Conservation (phyloP, 345 rosid species). For the Microcos paniculata region DNA sequence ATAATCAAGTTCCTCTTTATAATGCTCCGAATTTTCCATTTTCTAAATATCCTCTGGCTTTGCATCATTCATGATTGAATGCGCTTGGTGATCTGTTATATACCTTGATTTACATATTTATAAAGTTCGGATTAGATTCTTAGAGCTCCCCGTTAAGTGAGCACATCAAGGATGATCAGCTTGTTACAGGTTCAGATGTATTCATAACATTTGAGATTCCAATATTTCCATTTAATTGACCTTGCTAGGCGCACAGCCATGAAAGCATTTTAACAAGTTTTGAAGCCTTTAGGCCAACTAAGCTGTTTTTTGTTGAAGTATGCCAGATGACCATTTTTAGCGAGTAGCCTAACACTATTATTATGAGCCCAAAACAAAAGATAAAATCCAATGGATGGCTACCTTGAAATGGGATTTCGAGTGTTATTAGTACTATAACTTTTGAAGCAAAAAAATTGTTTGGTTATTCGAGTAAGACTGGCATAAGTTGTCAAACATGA, state of each 20-base stretch:
- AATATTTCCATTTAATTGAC: not conserved
- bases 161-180: not conserved
- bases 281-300: not conserved
- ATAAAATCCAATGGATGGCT: not conserved
- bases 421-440: not conserved
- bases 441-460: not conserved
- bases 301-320: too few relatives aligned
- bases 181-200: not conserved
- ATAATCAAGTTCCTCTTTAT: not conserved
- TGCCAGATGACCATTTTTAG: not conserved
- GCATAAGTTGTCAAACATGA: not conserved
- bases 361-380: not conserved
- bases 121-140: slow-evolving; percentile 5
- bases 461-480: not conserved
- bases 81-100: not conserved
- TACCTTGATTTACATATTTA: not conserved
- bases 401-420: not conserved
- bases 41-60: not conserved
- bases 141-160: not conserved
- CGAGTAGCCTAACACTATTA: not conserved
- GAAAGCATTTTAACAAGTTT: not conserved
- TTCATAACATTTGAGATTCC: not conserved
- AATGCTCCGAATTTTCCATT: not conserved
- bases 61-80: not conserved
- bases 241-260: not conserved